These are phyloP conservation scores for Antarctomyces pellizariae DNA, from an alignment of 495 filamentous ascomycete species.

Conservation along the genomic window DNA sequence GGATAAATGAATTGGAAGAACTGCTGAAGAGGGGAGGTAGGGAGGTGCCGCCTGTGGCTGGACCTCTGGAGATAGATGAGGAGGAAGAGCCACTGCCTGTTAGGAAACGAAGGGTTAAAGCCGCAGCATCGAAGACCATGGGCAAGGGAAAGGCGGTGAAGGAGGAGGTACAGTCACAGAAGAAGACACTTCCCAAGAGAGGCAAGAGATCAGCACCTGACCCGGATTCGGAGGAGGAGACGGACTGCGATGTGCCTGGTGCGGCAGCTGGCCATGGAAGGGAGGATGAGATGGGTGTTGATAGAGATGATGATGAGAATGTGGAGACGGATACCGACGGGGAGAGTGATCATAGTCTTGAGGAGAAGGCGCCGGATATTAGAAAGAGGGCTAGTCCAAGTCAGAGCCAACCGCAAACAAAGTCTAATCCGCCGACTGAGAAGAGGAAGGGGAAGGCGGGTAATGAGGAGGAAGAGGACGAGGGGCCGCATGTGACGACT, in stretches of 20 bases:
- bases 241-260: too few species aligned
- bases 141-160: conserved; percentile 3
- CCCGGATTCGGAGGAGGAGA: conserved; percentile 24
- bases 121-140: conserved; percentile 5
- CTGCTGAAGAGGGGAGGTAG: conserved; percentile 29
- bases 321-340: conserved; percentile 11
- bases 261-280: too few species aligned
- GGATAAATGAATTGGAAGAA: conserved; percentile 63
- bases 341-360: conserved; percentile 18
- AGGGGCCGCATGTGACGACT: conserved; percentile 8
- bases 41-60: conserved; percentile 4
- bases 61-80: too few species aligned
- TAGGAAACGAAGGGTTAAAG: conserved; percentile 5
- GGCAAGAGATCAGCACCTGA: conserved; percentile 14
- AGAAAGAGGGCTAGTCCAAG: conserved; percentile 18
- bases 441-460: conserved; percentile 5
- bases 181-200: conserved; percentile 34
- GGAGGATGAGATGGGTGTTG: conserved; percentile 37
- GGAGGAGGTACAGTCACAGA: conserved; percentile 15
- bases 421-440: conserved; percentile 8
- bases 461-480: conserved; percentile 1
- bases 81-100: background rate
- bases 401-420: conserved; percentile 17
- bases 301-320: conserved; percentile 13
- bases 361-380: conserved; percentile 19